These are phyloP conservation scores for Ophiostoma sp. DNA, from an alignment of 2,329 filamentous ascomycete species.

Conservation along the genomic window DNA sequence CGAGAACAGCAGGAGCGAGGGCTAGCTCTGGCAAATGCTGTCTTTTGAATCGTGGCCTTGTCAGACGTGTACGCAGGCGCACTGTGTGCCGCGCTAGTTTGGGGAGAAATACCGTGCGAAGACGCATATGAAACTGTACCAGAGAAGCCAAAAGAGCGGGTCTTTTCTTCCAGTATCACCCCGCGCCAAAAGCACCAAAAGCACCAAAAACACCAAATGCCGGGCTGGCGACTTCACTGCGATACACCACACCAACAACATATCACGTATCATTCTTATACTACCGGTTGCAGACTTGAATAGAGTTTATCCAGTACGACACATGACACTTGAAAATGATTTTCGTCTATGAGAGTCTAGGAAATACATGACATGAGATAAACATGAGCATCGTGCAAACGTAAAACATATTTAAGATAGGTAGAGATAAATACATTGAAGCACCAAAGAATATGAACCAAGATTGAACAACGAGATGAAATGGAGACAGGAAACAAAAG, in stretches of 20 bases:
- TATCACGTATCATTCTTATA: too few relatives aligned
- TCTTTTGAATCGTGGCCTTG: constrained; percentile 23
- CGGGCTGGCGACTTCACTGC: too few relatives aligned
- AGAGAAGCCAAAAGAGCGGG: background rate
- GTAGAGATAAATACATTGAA: background rate
- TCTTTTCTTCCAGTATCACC: constrained; percentile 4
- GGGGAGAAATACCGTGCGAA: background rate
- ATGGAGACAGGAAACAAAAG: background rate
- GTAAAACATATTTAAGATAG: background rate
- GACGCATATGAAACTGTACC: background rate
- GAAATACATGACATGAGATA: background rate
- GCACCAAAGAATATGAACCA: constrained; percentile 1
- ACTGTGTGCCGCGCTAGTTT: background rate
- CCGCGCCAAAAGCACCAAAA: background rate
- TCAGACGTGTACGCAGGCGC: background rate
- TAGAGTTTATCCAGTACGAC: too few relatives aligned
- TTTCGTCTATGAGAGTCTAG: background rate
- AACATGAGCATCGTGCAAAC: too few relatives aligned
- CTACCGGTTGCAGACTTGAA: too few relatives aligned
- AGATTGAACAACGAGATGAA: background rate
- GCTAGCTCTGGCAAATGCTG: background rate
- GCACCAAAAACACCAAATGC: too few relatives aligned
- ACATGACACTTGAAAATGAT: too few relatives aligned
- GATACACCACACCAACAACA: background rate
- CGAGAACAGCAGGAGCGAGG: background rate